Percentiles rank a stretch among this genome's conserved stretches.
These are phyloP conservation scores for Paecilomyces sp. DNA, from an alignment of 2,329 filamentous ascomycete genomes.

Conservation along the genomic window DNA sequence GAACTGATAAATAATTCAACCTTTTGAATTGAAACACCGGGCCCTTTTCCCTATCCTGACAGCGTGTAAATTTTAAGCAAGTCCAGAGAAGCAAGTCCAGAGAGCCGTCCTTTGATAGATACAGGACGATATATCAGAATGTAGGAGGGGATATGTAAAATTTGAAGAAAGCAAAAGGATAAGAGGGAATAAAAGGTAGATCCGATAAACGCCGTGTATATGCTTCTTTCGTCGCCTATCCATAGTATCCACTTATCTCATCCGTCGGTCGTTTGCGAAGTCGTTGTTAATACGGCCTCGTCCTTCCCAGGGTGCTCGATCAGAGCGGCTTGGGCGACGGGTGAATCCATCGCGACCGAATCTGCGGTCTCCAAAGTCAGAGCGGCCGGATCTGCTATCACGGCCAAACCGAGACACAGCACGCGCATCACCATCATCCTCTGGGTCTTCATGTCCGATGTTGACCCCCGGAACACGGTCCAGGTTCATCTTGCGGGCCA, in stretches of 20 bases:
- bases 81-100: background rate
- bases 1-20: background rate
- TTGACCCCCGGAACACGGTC: slow-evolving; percentile 17
- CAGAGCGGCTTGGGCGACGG: background rate
- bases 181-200: background rate
- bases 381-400: background rate
- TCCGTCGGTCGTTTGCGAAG: background rate
- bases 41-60: background rate
- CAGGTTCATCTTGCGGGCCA: slow-evolving; percentile 24
- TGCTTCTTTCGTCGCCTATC: background rate
- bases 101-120: background rate
- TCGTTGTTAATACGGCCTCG: background rate
- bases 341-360: background rate
- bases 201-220: background rate
- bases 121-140: background rate
- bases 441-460: slow-evolving; percentile 1
- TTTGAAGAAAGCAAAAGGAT: background rate
- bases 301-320: background rate
- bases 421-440: background rate
- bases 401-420: background rate
- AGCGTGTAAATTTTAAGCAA: background rate
- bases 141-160: background rate
- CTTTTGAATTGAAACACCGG: background rate
- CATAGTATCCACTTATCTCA: background rate
- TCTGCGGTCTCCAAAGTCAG: background rate